A percentile compares a stretch with the other conserved stretches of the same genome.
These are phyloP conservation scores for Leishmania gerbilli DNA, from an alignment of 208 protist species.

Conservation along the genomic window DNA sequence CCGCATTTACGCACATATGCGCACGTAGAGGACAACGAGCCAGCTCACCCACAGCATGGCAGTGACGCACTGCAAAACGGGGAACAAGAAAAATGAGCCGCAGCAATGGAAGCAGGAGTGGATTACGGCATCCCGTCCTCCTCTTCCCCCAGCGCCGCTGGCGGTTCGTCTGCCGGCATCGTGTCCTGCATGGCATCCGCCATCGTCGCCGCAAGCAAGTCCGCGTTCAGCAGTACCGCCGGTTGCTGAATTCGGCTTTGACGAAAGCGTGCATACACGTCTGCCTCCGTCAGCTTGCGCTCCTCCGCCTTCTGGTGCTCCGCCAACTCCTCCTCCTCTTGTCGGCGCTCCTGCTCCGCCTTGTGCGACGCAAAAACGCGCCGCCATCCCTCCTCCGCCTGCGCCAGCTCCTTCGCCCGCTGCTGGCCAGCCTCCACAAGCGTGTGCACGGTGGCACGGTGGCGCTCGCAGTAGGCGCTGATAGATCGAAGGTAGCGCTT, in stretches of 20 bases:
- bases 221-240: conserved; percentile 18
- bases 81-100: neutral
- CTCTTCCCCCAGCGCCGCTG: conserved; percentile 6
- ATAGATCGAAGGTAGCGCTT: conserved; percentile 38
- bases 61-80: neutral
- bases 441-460: conserved; percentile 45
- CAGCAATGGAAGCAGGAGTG: neutral
- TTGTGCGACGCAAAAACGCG: conserved; percentile 44
- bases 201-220: conserved; percentile 25
- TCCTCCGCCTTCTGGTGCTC: conserved; percentile 42
- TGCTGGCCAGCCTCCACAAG: conserved; percentile 53
- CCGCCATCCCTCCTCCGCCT: conserved; percentile 45
- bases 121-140: neutral
- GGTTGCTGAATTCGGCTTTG: conserved; percentile 25
- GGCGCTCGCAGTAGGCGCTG: conserved; percentile 55
- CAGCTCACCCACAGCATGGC: neutral
- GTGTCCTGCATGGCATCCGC: conserved; percentile 19
- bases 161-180: neutral
- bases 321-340: conserved; percentile 37
- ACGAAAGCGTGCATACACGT: conserved; percentile 50
- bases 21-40: neutral
- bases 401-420: conserved; percentile 41
- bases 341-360: conserved; percentile 41
- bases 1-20: neutral
- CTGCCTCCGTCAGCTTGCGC: conserved; percentile 32